Base-by-base conservation (phyloP, 805 yeast genomes). In the Yarrowia keelungensis region DNA sequence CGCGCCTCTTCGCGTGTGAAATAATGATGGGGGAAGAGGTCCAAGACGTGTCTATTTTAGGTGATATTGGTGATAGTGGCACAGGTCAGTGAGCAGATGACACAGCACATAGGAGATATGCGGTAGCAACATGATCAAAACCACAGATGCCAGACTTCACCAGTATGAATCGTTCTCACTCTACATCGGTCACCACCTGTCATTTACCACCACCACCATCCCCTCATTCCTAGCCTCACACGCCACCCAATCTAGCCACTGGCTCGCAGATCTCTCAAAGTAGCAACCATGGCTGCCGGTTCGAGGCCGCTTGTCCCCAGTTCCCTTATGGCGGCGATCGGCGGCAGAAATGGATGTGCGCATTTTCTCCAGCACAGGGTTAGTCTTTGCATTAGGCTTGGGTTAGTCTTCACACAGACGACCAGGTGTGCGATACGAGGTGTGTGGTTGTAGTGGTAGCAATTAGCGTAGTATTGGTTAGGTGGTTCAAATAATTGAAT, bases 201-300 rank as follows among this genome's bases (percentile, higher is more conserved):
- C 19, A 19, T 19, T 19, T 19, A 19, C 46, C 46, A n/a, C 49
- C 9, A 1, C 8, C 45, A 42, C 1, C 19, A 42, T 10, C 45
- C 26, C 51, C 38, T 14, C 42, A 35, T 19, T 19, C 32, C 15
- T 11, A 12, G 49, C 50, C 50, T 46, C 50, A 35, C 54, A 26
- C 56, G 58, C 58, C 59, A 51, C 58, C 45, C 45, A 14, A 53
- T 19, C 38, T 53, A 53, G 59, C 59, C 59, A 53, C 58, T 2
- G 14, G 58, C 59, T 19, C 19, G 61, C 22, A 39, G 62, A 56
- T 56, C 62, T 15, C 62, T 41, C 46, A 39, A 54, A 56, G 39
- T 26, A 56, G 62, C 62, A 56, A 56, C 46, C 61, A 54, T 41
- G 62, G 62, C 47, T 42, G 62, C 47, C 38, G 32, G 32, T 26